A percentile compares a stretch with the other conserved stretches of the same genome.
phyloP scores from a whole-genome alignment of 140 eudicot genomes.

The Bidens hawaiensis region DNA sequence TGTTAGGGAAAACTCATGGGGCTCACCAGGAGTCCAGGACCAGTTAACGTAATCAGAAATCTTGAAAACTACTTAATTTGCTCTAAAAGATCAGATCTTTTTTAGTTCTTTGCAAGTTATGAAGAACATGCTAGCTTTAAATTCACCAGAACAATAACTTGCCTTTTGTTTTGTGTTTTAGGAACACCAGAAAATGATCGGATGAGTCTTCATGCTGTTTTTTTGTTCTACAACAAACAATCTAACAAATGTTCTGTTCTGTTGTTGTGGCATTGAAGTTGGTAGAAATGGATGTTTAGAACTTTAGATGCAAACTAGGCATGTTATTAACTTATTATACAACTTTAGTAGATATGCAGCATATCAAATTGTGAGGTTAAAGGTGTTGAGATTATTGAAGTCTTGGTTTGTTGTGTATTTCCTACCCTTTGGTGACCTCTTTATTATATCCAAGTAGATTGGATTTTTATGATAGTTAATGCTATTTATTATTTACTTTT shows the following conservation, averaged over 20 bases:
- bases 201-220: not conserved
- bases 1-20: no score
- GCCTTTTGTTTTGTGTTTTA: not conserved
- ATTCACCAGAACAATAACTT: not conserved
- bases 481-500: no score
- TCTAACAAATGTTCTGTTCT: not conserved
- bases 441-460: no score
- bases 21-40: no score
- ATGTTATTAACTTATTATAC: not conserved
- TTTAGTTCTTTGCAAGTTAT: not conserved
- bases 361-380: constrained; percentile 3
- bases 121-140: constrained; percentile 9
- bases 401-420: constrained; percentile 6
- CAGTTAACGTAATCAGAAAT: constrained; percentile 2
- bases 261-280: not conserved
- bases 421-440: no score
- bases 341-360: constrained; percentile 8
- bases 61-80: not conserved
- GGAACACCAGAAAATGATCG: constrained; percentile 26
- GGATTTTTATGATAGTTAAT: no score
- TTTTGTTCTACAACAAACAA: not conserved
- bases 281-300: constrained; percentile 17
- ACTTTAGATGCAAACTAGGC: constrained; percentile 21
- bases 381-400: constrained; percentile 5
- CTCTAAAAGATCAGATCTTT: not conserved